phyloP scores from a whole-genome alignment of 495 filamentous ascomycete genomes.

The Tuber magnatum region DNA sequence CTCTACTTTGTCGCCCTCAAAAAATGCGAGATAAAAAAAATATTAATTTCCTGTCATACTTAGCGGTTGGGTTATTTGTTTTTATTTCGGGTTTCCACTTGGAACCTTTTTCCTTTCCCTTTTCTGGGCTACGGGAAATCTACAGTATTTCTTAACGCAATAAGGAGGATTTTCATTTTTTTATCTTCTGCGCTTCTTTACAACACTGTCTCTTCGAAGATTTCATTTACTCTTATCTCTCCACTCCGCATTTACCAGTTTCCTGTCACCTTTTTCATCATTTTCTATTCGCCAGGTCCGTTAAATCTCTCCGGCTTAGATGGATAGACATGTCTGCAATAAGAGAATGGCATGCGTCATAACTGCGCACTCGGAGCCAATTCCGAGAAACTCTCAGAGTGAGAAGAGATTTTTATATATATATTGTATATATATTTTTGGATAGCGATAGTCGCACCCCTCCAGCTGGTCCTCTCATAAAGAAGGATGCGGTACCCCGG shows the following conservation, averaged over 20 bases:
- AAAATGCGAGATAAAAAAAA: not conserved
- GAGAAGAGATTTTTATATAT: no score
- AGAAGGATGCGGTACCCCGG: no score
- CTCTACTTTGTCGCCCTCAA: not conserved
- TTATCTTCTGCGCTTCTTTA: not conserved
- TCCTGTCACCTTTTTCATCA: not conserved
- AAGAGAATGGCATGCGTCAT: not conserved
- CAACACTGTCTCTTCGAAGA: not conserved
- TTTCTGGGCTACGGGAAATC: not conserved
- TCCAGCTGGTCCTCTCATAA: no score
- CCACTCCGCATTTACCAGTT: not conserved
- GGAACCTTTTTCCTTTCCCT: not conserved
- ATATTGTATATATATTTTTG: no score
- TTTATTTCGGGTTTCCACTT: not conserved
- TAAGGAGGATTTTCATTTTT: not conserved
- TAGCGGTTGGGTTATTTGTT: not conserved
- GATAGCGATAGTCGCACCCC: no score
- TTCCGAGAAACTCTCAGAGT: no score
- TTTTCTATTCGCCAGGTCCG: not conserved
- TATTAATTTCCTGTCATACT: not conserved
- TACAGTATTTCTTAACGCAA: not conserved
- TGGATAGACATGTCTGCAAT: not conserved
- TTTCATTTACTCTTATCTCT: not conserved
- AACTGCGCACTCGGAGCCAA: not conserved
- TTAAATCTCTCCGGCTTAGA: not conserved